phyloP scores from a whole-genome alignment of 306 rosid species.

The Cucumis sativus region DNA sequence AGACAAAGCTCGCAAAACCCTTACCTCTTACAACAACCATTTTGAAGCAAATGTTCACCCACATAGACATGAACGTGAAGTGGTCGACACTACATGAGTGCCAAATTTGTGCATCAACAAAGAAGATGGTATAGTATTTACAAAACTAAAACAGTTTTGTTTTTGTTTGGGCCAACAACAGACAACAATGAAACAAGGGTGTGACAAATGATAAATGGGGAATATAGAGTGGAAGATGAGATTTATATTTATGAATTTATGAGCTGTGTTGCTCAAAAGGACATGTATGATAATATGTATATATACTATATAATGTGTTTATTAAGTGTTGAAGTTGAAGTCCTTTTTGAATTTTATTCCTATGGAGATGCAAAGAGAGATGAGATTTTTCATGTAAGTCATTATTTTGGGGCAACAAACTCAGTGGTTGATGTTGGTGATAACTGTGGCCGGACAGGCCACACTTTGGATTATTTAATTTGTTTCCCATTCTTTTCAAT shows the following conservation, averaged over 20 bases:
- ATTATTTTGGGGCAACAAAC: background rate
- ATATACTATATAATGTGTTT: background rate
- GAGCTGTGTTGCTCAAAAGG: background rate
- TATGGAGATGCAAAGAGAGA: background rate
- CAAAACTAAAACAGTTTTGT: background rate
- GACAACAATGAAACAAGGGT: constrained; percentile 20
- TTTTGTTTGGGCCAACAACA: background rate
- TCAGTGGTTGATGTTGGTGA: constrained; percentile 1
- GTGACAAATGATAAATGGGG: constrained; percentile 10
- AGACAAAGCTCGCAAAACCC: too few relatives aligned
- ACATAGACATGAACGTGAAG: too few relatives aligned
- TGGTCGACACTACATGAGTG: too few relatives aligned
- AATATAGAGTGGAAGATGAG: background rate
- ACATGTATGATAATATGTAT: background rate
- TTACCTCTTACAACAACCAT: too few relatives aligned
- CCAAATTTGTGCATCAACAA: background rate
- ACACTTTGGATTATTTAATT: background rate
- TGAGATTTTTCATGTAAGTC: background rate
- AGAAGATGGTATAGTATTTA: background rate
- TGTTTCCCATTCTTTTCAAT: background rate
- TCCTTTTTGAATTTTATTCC: too few relatives aligned
- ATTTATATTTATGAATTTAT: background rate
- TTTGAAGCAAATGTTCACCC: too few relatives aligned
- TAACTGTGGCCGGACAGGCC: constrained; percentile 7
- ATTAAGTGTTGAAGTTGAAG: background rate